Evolutionary conservation across 2,329 filamentous ascomycete genomes (phyloP), one percentile per base, ranked within the genome.

Genomic region (Beauveria asiatica): DNA sequence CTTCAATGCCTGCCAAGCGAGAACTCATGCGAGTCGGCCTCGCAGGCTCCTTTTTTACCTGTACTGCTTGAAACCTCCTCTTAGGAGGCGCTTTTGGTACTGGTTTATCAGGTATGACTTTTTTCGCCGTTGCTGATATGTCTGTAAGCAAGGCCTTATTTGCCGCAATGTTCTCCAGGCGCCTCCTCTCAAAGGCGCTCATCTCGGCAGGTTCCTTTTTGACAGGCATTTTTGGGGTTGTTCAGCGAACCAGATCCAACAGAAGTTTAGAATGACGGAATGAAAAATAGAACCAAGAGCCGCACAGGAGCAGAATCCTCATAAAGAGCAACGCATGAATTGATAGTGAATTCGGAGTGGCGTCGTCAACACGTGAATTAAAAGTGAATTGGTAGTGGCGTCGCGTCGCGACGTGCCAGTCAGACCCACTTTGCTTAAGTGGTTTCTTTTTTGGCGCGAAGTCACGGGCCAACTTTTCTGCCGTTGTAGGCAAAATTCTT

Each of bases 161-260:
- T 58, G 89, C 86, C 0, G 87, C 90, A 45, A 96, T 95, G 65
- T 96, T 96, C 62, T 92, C 90, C 17, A 90, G 83, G 0, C 92
- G 83, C 66, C 90, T 86, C 67, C 87, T 86, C 78, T 96, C 92
- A 73, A 96, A 97, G 44, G 91, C 90, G 73, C 89, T 95, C 67
- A 95, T 77, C 41, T 67, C 80, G 23, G 66, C 69, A 16, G 73
- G 72, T 45, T 78, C 74, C 23, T 72, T 75, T 17, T 74, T 73
- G 1, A 75, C 70, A 1, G 80, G 72, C 81, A 85, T 83, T 42
- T 46, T 46, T 67, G 50, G 19, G 41, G 16, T 51, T 23, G 3
- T 37, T 39, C 3, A 19, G 33, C 8, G 21, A 27, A 19, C 3
- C 19, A 27, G 19, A 33, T 37, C 17, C 1, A 37, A 27, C 9